Conservation (phyloP, 2,329 filamentous ascomycete species). For the Tolypocladium tundrense region DNA sequence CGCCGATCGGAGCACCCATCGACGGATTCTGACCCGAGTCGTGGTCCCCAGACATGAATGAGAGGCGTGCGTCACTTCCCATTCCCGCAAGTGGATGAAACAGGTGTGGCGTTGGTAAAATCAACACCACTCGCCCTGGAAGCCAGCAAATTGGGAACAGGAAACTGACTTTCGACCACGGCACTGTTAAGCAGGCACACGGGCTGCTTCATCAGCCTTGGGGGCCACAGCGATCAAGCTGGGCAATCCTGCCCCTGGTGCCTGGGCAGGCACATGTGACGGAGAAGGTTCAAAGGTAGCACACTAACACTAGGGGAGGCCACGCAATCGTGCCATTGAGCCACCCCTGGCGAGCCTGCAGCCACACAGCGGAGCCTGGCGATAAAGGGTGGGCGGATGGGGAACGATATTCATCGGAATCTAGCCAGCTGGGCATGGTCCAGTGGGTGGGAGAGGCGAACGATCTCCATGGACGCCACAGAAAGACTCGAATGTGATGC, state of each 20-base stretch:
- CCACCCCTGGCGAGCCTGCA: neutral
- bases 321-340: neutral
- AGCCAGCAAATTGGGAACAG: neutral
- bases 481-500: neutral
- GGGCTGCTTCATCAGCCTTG: neutral
- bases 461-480: neutral
- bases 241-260: neutral
- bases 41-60: neutral
- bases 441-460: neutral
- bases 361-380: neutral
- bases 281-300: neutral
- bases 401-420: neutral
- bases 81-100: neutral
- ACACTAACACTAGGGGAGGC: neutral
- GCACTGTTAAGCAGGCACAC: neutral
- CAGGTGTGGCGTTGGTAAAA: neutral
- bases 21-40: neutral
- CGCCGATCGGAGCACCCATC: neutral
- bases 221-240: neutral
- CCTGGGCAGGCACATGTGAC: neutral
- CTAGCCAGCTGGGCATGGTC: neutral
- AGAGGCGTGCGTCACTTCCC: neutral
- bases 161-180: neutral
- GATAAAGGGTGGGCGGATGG: neutral
- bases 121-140: neutral